Conservation (phyloP, 106 monocot genomes). For the Apostasia shenzhenica region DNA sequence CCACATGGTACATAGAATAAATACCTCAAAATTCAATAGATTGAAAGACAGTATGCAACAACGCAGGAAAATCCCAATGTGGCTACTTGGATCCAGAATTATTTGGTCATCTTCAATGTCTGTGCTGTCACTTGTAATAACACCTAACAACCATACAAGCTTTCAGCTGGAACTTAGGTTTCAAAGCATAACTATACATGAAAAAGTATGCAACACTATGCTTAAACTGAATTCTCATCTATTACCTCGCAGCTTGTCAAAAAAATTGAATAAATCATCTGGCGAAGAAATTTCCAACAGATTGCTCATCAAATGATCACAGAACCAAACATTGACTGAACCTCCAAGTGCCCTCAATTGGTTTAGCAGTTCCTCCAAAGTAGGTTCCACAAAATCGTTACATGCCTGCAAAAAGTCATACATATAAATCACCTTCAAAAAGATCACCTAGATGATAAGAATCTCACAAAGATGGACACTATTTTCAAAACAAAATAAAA, state of each 20-base stretch:
- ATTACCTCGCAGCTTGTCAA: conserved; percentile 79
- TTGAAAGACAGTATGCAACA: conserved; percentile 82
- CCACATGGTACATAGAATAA: not conserved
- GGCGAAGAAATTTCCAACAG: conserved; percentile 59
- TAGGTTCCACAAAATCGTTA: conserved; percentile 75
- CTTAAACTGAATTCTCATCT: not conserved
- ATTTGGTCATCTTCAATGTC: conserved; percentile 65
- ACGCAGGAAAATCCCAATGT: conserved; percentile 80
- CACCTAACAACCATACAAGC: conserved; percentile 24
- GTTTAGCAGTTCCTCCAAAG: conserved; percentile 61
- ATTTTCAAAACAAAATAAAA: no score
- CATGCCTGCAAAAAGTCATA: conserved; percentile 40
- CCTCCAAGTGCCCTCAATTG: conserved; percentile 54
- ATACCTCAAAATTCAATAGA: conserved; percentile 80
- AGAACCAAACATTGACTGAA: conserved; percentile 37
- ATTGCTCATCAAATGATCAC: conserved; percentile 43
- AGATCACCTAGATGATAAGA: no score
- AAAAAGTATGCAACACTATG: not conserved
- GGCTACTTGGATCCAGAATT: conserved; percentile 74
- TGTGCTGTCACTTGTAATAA: conserved; percentile 34
- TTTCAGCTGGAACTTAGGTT: not conserved
- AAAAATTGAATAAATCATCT: conserved; percentile 94
- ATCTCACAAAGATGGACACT: no score
- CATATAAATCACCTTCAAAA: not conserved
- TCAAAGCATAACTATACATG: no score